Evolutionary conservation across 306 rosid genomes (phyloP).

Genomic region (Cucurbita moschata): DNA sequence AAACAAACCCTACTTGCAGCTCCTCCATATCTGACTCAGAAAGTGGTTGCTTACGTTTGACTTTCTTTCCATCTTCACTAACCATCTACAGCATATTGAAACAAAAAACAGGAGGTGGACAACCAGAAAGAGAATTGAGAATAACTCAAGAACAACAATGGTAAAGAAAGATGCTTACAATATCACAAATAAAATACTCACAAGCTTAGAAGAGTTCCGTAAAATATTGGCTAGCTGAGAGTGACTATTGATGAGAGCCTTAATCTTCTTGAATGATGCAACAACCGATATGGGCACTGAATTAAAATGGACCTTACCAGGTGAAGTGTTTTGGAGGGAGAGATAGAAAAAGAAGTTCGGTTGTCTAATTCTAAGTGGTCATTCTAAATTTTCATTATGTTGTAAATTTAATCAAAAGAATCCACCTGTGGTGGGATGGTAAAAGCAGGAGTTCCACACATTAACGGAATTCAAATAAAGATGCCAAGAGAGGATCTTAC

Average conservation of each 20-base stretch:
- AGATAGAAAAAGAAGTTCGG: background rate
- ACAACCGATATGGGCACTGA: conserved; percentile 88
- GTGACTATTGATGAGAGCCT: conserved; percentile 57
- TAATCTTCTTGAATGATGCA: conserved; percentile 97
- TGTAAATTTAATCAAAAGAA: background rate
- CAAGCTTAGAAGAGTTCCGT: conserved; percentile 82
- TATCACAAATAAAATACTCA: conserved; percentile 20
- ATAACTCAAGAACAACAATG: background rate
- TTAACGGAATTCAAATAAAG: background rate
- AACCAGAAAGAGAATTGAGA: conserved; percentile 1
- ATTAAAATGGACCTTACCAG: conserved; percentile 11
- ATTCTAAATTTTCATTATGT: background rate
- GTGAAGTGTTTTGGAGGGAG: background rate
- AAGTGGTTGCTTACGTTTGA: conserved; percentile 56
- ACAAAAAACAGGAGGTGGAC: conserved; percentile 10
- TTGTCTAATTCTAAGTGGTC: background rate
- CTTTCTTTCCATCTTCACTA: conserved; percentile 87
- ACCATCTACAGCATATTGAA: conserved; percentile 47
- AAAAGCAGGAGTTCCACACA: background rate
- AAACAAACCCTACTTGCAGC: conserved; percentile 52
- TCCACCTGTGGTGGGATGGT: background rate
- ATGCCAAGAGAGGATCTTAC: conserved; percentile 28
- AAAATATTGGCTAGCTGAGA: conserved; percentile 77
- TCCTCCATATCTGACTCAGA: conserved; percentile 79
- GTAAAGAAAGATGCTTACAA: background rate